These are phyloP conservation scores for Sparassis latifolia DNA, from an alignment of 1,284 basidiomycete genomes.

Conservation along the genomic window DNA sequence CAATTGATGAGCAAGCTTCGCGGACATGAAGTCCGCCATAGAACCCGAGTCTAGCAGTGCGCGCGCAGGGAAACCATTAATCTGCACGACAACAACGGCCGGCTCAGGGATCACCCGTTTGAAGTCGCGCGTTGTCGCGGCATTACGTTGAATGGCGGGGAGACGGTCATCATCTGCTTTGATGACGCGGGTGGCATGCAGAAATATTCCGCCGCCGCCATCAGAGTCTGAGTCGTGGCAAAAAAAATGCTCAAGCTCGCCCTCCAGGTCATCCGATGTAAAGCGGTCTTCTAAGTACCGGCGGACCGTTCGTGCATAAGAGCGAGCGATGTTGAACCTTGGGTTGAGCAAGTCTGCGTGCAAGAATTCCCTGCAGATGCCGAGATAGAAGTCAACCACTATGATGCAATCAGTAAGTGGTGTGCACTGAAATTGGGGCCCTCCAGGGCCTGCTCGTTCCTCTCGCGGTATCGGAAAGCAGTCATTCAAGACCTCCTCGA, in stretches of 20 bases:
- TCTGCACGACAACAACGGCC: constrained; percentile 19
- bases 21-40: constrained; percentile 32
- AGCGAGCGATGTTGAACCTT: constrained; percentile 7
- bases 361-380: background rate
- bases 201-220: background rate
- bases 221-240: background rate
- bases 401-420: background rate
- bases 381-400: constrained; percentile 5
- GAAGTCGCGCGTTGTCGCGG: constrained; percentile 4
- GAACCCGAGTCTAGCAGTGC: constrained; percentile 31
- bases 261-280: constrained; percentile 2
- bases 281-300: background rate
- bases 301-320: background rate
- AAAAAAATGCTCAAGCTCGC: constrained; percentile 3
- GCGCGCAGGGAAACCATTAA: constrained; percentile 26
- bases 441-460: background rate
- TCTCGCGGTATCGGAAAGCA: too few relatives aligned
- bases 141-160: constrained; percentile 3
- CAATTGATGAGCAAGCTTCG: constrained; percentile 27
- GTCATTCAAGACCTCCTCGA: too few relatives aligned
- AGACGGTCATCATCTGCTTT: background rate
- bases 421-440: constrained; percentile 1
- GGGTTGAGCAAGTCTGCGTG: constrained; percentile 1
- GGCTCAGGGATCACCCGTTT: constrained; percentile 8
- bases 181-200: background rate